Evolutionary conservation across 768 basidiomycete species (phyloP).

Genomic region (Steccherinum ochraceum): DNA sequence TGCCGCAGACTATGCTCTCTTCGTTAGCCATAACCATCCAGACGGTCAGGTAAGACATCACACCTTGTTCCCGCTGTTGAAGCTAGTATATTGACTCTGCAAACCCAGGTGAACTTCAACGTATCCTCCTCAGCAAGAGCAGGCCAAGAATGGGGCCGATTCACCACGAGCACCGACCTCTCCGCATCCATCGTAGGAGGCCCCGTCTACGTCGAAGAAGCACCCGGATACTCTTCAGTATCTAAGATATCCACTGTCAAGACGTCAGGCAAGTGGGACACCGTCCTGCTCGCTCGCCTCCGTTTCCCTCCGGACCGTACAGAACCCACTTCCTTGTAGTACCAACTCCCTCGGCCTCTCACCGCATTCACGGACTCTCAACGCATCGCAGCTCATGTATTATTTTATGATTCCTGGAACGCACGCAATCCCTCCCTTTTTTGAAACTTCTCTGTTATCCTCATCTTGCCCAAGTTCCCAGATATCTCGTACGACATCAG

Average conservation of each 20-base stretch:
- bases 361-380: too few species aligned
- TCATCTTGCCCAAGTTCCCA: too few species aligned
- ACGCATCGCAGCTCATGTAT: too few species aligned
- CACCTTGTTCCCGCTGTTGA: neutral
- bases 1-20: constrained; percentile 65
- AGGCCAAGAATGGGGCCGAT: constrained; percentile 70
- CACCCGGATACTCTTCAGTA: constrained; percentile 27
- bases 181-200: constrained; percentile 34
- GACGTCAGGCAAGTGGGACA: constrained; percentile 36
- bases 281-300: constrained; percentile 57
- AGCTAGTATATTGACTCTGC: constrained; percentile 9
- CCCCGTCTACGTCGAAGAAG: constrained; percentile 41
- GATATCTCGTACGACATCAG: too few species aligned
- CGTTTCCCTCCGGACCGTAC: constrained; percentile 57
- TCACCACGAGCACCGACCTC: constrained; percentile 45
- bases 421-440: too few species aligned
- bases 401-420: too few species aligned
- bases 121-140: constrained; percentile 44
- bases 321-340: constrained; percentile 50
- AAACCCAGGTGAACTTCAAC: constrained; percentile 58
- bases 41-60: constrained; percentile 38
- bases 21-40: constrained; percentile 68
- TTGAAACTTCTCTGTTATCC: too few species aligned
- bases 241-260: constrained; percentile 48
- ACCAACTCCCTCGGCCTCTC: too few species aligned